Evolutionary conservation across 2,329 filamentous ascomycete species (phyloP).

Genomic region (Xylariales sp.): DNA sequence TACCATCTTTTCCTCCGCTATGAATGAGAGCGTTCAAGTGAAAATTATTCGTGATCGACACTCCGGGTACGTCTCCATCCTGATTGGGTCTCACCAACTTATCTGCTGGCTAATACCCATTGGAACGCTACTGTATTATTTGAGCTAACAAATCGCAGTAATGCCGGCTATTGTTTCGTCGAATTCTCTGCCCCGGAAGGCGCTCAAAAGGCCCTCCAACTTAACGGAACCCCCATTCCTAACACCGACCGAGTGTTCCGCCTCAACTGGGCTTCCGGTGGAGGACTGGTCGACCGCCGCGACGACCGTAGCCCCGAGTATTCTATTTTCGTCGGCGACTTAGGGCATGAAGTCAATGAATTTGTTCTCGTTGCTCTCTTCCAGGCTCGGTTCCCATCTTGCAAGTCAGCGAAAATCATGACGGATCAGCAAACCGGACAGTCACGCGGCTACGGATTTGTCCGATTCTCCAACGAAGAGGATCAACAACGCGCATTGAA

Average conservation of each 20-base stretch:
- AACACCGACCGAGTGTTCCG: slow-evolving; percentile 97
- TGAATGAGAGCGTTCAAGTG: slow-evolving; percentile 95
- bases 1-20: slow-evolving; percentile 86
- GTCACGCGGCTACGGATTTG: slow-evolving; percentile 97
- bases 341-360: slow-evolving; percentile 98
- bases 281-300: slow-evolving; percentile 91
- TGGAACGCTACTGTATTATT: background rate
- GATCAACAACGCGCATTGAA: slow-evolving; percentile 95
- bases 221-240: slow-evolving; percentile 90
- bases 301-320: slow-evolving; percentile 97
- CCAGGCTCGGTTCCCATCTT: slow-evolving; percentile 94
- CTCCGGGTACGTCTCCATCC: slow-evolving; percentile 75
- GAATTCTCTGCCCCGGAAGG: slow-evolving; percentile 87
- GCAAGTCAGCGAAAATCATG: slow-evolving; percentile 99
- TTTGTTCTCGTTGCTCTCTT: slow-evolving; percentile 97
- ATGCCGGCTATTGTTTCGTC: slow-evolving; percentile 98
- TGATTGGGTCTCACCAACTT: background rate
- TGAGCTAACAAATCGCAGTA: slow-evolving; percentile 63
- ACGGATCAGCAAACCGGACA: slow-evolving; percentile 97
- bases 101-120: background rate
- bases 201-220: slow-evolving; percentile 87
- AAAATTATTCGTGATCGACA: slow-evolving; percentile 99
- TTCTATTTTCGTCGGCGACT: slow-evolving; percentile 97
- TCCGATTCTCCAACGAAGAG: slow-evolving; percentile 93
- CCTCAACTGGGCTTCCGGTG: slow-evolving; percentile 98